phyloP scores from a whole-genome alignment of 208 protist species.

The Acanthamoeba royreba region DNA sequence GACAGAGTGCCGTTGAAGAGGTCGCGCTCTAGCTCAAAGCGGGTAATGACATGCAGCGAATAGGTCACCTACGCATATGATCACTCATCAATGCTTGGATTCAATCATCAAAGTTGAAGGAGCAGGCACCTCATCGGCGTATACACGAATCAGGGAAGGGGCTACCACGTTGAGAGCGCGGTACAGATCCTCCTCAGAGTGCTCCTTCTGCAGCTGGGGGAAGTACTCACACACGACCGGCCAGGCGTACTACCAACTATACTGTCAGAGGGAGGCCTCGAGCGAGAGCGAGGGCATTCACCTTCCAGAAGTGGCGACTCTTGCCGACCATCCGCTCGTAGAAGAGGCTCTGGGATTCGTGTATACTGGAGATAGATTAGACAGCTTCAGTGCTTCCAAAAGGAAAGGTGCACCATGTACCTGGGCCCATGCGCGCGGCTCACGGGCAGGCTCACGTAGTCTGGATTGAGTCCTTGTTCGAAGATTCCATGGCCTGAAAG shows the following conservation, averaged over 20 bases:
- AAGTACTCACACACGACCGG: background rate
- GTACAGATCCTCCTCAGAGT: background rate
- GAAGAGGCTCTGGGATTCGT: conserved; percentile 9
- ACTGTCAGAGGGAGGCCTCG: too few species aligned
- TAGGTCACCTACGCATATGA: conserved; percentile 15
- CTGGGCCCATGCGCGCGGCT: background rate
- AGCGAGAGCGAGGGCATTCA: background rate
- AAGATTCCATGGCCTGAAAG: background rate
- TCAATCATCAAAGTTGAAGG: too few species aligned
- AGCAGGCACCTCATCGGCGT: background rate
- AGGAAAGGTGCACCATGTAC: too few species aligned
- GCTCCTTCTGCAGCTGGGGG: background rate
- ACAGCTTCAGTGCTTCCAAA: too few species aligned
- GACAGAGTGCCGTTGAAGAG: background rate
- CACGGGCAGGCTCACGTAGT: background rate
- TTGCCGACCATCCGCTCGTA: conserved; percentile 2
- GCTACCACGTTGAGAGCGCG: background rate
- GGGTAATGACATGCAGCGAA: background rate
- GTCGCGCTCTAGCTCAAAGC: background rate
- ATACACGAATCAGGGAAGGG: background rate
- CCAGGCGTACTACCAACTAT: background rate
- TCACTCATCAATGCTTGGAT: too few species aligned
- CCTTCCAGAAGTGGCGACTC: background rate
- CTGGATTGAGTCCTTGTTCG: background rate
- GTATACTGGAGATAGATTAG: too few species aligned